Base-by-base conservation (phyloP, 805 yeast species). In the Metschnikowia matae region DNA sequence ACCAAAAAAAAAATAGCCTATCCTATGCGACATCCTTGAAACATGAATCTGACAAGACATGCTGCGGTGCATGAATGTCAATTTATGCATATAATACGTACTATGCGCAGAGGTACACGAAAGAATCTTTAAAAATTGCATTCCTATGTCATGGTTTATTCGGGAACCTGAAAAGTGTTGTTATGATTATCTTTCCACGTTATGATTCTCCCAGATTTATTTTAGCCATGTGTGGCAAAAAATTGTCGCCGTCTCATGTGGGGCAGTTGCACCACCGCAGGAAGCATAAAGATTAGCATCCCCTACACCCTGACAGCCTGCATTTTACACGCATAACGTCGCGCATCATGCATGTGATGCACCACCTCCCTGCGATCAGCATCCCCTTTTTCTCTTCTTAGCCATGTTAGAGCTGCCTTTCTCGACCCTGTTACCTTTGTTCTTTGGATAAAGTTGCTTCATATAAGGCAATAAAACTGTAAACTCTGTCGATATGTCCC, bases 361-460 rank as follows among this genome's bases (percentile, higher is more conserved):
- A 42, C 45, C 45, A 42, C 45, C 38, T 42, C 45, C 43, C 45
- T 42, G 45, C 45, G 38, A 42, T 42, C 15, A 42, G 33, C 45
- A 42, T 32, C 45, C 45, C 45, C 38, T 42, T 42, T 42, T 32
- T 42, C 33, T 33, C 33, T 42, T 33, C 20, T 21, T 6, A 18
- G 29, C 38, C 21, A 20, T 32, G 18, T 14, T 26, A 23, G 29
- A 26, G 26, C 43, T 39, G 26, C 41, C 41, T 23, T 21, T 40
- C 21, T 29, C 33, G 43, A 40, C 23, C 43, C 26, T 29, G 34
- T 29, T 23, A 29, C 33, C 43, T 20, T 40, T 23, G 20, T 40
- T 29, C 34, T 40, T 15, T 29, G 20, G 43, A 21, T 26, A 21
- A 29, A 40, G 43, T 21, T 40, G 34, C 33, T 29, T 29, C 17